phyloP scores from a whole-genome alignment of 2,329 filamentous ascomycete genomes.

The Colletotrichum spinosum region DNA sequence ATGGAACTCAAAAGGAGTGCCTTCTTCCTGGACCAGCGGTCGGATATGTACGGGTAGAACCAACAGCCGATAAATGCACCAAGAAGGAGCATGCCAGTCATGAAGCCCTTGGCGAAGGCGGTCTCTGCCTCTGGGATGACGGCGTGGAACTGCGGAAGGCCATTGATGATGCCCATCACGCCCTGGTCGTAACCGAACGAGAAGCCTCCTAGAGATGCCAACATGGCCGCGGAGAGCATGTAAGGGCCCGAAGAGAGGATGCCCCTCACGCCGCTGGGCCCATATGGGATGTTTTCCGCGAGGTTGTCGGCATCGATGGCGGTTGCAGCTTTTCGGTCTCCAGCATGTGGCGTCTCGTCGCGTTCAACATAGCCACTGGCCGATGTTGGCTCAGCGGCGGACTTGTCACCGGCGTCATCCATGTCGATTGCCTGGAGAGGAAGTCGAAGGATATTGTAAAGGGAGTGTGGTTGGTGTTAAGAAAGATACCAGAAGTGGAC shows the following conservation, averaged over 20 bases:
- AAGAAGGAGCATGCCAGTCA: conserved; percentile 56
- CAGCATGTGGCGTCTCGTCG: too few species aligned
- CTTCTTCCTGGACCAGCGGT: conserved; percentile 56
- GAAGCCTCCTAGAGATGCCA: conserved; percentile 49
- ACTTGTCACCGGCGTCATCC: too few species aligned
- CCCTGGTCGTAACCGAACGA: conserved; percentile 51
- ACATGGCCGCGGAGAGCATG: too few species aligned
- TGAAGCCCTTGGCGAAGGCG: conserved; percentile 40
- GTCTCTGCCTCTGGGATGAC: conserved; percentile 47
- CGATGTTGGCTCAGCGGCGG: too few species aligned
- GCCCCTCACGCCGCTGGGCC: background rate
- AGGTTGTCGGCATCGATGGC: too few species aligned
- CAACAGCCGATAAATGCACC: conserved; percentile 51
- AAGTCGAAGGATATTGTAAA: too few species aligned
- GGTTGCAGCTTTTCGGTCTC: too few species aligned
- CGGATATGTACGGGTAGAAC: conserved; percentile 49
- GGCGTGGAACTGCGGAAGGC: conserved; percentile 56
- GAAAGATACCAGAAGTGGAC: too few species aligned
- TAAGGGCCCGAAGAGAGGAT: conserved; percentile 37
- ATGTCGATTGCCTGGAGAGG: too few species aligned
- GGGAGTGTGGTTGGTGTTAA: too few species aligned
- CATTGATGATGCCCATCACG: conserved; percentile 54
- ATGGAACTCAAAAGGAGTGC: conserved; percentile 50
- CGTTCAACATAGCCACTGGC: too few species aligned
- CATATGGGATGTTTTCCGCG: background rate